Percentiles rank a stretch among this genome's conserved stretches.
Conservation (phyloP, 1,284 basidiomycete species). For the Apiotrichum brassicae region DNA sequence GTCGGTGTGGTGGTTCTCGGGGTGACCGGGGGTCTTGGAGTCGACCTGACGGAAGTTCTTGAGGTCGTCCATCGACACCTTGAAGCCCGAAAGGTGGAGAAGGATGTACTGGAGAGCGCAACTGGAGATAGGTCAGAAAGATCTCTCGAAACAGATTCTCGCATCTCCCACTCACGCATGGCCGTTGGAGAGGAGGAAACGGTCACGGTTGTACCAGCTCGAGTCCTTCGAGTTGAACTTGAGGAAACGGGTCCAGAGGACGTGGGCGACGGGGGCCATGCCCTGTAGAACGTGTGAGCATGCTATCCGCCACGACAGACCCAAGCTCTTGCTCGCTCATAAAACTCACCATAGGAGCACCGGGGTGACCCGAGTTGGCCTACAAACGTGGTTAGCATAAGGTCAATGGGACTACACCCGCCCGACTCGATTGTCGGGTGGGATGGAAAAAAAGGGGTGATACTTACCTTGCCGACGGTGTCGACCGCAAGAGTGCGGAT, state of each 20-base stretch:
- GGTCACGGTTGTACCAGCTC: constrained; percentile 86
- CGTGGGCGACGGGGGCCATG: constrained; percentile 80
- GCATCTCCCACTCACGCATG: constrained; percentile 51
- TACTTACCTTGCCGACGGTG: constrained; percentile 48
- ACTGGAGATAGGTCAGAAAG: no score
- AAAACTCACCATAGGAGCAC: constrained; percentile 67
- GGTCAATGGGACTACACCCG: background rate
- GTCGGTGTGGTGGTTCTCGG: constrained; percentile 79
- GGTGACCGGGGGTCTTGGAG: constrained; percentile 86
- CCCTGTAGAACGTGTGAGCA: constrained; percentile 37
- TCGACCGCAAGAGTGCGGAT: constrained; percentile 50
- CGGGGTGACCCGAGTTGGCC: constrained; percentile 89
- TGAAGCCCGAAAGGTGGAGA: constrained; percentile 48
- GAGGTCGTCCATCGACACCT: constrained; percentile 51
- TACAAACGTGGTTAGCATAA: constrained; percentile 46
- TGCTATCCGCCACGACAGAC: background rate
- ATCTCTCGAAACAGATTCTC: no score
- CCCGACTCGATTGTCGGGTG: constrained; percentile 58
- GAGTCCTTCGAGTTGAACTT: constrained; percentile 80
- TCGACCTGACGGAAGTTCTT: constrained; percentile 60
- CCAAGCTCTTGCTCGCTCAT: background rate
- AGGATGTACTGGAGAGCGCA: constrained; percentile 57
- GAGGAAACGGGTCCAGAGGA: constrained; percentile 75
- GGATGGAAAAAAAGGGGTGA: constrained; percentile 47
- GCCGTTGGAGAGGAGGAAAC: constrained; percentile 49